phyloP scores from a whole-genome alignment of 805 yeast species.

The Schwanniomyces occidentalis region DNA sequence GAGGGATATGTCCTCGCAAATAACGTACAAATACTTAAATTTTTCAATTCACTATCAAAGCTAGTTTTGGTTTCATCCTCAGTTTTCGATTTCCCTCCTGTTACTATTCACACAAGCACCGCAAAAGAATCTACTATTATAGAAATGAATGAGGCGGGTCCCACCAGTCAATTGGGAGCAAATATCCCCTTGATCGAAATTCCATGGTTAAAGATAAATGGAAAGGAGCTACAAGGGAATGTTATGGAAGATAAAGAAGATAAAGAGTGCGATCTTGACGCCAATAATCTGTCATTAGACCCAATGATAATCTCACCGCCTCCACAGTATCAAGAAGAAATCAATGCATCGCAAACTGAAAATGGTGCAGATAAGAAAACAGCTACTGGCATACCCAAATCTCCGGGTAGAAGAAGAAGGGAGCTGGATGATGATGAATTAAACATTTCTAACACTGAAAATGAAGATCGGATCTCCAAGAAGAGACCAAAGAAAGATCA shows the following conservation, averaged over 20 bases:
- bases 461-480: too few relatives aligned
- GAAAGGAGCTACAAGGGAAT: slow-evolving; percentile 1
- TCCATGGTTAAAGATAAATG: slow-evolving; percentile 25
- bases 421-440: neutral
- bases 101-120: too few relatives aligned
- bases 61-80: slow-evolving; percentile 30
- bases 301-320: slow-evolving; percentile 3
- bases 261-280: neutral
- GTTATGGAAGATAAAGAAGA: slow-evolving; percentile 4
- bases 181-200: slow-evolving; percentile 25
- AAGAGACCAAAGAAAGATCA: too few relatives aligned
- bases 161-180: slow-evolving; percentile 2
- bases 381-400: neutral
- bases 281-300: neutral
- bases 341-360: neutral
- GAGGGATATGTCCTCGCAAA: slow-evolving; percentile 33
- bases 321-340: neutral
- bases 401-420: slow-evolving; percentile 5
- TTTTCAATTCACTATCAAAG: slow-evolving; percentile 42
- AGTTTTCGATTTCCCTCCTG: slow-evolving; percentile 23
- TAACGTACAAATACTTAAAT: slow-evolving; percentile 38
- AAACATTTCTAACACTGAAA: neutral
- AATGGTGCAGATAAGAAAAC: neutral
- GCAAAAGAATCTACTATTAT: too few relatives aligned
- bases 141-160: too few relatives aligned